A percentile compares a stretch with the other conserved stretches of the same genome.
These are phyloP conservation scores for Lolium perenne DNA, from an alignment of 176 grass and related monocot genomes.

Conservation along the genomic window DNA sequence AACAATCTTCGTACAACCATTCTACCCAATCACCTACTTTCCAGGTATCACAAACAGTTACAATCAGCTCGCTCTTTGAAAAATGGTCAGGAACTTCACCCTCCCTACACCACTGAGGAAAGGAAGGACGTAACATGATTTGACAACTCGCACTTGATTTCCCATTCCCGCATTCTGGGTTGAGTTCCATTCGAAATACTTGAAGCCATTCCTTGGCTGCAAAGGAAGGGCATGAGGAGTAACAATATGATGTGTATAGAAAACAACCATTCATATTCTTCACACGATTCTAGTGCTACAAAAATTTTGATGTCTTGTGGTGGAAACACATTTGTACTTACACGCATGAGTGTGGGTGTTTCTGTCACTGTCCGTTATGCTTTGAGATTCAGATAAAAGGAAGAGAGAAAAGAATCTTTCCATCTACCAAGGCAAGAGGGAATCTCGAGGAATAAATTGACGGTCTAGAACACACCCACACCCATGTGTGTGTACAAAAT, in stretches of 20 bases:
- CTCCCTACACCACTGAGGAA: conserved; percentile 54
- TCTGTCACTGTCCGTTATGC: too few species aligned
- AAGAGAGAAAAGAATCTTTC: too few species aligned
- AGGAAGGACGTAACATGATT: conserved; percentile 64
- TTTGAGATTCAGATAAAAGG: too few species aligned
- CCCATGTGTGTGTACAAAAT: too few species aligned
- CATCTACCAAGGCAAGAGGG: too few species aligned
- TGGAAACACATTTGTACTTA: too few species aligned
- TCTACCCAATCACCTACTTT: conserved; percentile 71
- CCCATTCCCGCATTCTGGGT: conserved; percentile 1
- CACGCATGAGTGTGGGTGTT: too few species aligned
- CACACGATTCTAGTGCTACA: neutral
- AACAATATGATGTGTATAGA: neutral
- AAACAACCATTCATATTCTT: neutral
- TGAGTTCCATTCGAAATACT: conserved; percentile 41
- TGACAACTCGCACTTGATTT: conserved; percentile 31
- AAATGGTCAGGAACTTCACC: conserved; percentile 37
- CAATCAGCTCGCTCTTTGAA: conserved; percentile 39
- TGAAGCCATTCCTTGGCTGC: conserved; percentile 54
- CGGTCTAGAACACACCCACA: too few species aligned
- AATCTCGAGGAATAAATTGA: too few species aligned
- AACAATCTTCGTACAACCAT: conserved; percentile 53
- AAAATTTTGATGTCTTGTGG: conserved; percentile 3
- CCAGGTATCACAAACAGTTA: conserved; percentile 46
- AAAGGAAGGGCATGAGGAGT: neutral